Evolutionary conservation across 768 basidiomycete genomes (phyloP).

Genomic region (Rhizopogon roseolus): DNA sequence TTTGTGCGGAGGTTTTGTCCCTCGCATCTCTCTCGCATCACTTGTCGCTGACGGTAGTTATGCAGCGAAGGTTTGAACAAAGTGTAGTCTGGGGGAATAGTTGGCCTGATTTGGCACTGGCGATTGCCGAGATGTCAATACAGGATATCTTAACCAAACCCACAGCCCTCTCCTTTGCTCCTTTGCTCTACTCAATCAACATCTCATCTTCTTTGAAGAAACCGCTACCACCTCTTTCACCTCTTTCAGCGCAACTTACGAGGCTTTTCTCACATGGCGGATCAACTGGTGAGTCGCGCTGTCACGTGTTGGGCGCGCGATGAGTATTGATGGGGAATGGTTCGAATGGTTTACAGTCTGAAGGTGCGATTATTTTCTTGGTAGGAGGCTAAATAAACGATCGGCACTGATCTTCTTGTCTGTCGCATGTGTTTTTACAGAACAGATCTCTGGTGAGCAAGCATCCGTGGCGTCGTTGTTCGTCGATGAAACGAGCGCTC

Average conservation of each 20-base stretch:
- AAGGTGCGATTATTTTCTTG: conserved; percentile 38
- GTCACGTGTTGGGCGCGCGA: conserved; percentile 4
- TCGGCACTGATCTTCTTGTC: not conserved
- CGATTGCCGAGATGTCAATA: conserved; percentile 29
- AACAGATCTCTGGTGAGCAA: conserved; percentile 83
- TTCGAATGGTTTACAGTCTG: conserved; percentile 36
- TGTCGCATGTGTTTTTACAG: conserved; percentile 35
- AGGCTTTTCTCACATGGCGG: conserved; percentile 37
- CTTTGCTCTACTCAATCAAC: conserved; percentile 5
- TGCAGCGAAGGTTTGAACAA: too few relatives aligned
- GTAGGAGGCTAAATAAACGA: not conserved
- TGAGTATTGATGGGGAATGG: conserved; percentile 13
- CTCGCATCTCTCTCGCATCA: too few relatives aligned
- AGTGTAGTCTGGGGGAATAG: not conserved
- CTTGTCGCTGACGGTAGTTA: too few relatives aligned
- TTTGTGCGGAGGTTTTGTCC: too few relatives aligned
- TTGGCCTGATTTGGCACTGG: conserved; percentile 21
- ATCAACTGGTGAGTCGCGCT: conserved; percentile 46
- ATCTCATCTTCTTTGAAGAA: conserved; percentile 3
- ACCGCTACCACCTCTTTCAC: not conserved
- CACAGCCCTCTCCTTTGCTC: not conserved
- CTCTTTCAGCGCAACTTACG: not conserved
- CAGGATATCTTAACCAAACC: conserved; percentile 1
- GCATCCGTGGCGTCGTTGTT: not conserved
- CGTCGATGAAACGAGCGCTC: conserved; percentile 2